A percentile compares a stretch with the other conserved stretches of the same genome.
Conservation (phyloP, 78 protist species). For the Dictyostelium intermedium region DNA sequence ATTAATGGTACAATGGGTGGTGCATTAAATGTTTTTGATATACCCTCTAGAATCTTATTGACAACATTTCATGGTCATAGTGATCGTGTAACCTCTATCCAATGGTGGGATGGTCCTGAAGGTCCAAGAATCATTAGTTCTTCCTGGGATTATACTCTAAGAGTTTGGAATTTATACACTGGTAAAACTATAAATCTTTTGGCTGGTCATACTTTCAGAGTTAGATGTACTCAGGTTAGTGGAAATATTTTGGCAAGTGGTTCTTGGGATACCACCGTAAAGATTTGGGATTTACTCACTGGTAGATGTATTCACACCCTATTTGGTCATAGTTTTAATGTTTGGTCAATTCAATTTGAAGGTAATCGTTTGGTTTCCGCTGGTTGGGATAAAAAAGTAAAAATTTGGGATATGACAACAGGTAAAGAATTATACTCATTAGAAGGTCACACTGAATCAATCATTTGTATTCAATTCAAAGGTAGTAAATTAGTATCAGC, state of each 20-base stretch:
- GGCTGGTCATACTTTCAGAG: conserved; percentile 70
- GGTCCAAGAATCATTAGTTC: conserved; percentile 46
- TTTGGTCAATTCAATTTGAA: conserved; percentile 68
- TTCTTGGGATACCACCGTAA: conserved; percentile 60
- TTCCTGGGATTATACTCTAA: conserved; percentile 42
- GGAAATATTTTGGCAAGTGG: conserved; percentile 58
- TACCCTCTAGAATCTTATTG: conserved; percentile 39
- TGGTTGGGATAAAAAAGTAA: conserved; percentile 72
- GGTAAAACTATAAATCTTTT: conserved; percentile 31
- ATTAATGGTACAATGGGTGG: conserved; percentile 75
- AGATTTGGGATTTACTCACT: conserved; percentile 73
- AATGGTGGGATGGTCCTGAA: conserved; percentile 70
- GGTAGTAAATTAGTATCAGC: conserved; percentile 67
- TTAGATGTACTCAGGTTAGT: conserved; percentile 39
- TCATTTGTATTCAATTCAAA: conserved; percentile 71
- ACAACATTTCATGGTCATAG: conserved; percentile 54
- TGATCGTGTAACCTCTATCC: conserved; percentile 52
- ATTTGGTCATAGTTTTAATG: conserved; percentile 69
- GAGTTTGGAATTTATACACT: conserved; percentile 69
- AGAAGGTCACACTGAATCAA: conserved; percentile 72
- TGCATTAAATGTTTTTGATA: conserved; percentile 41
- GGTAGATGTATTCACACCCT: conserved; percentile 73
- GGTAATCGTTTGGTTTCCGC: conserved; percentile 70
- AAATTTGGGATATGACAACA: conserved; percentile 70
- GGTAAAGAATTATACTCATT: conserved; percentile 47